Conservation (phyloP, 306 rosid species). For the Acacia melanoxylon region DNA sequence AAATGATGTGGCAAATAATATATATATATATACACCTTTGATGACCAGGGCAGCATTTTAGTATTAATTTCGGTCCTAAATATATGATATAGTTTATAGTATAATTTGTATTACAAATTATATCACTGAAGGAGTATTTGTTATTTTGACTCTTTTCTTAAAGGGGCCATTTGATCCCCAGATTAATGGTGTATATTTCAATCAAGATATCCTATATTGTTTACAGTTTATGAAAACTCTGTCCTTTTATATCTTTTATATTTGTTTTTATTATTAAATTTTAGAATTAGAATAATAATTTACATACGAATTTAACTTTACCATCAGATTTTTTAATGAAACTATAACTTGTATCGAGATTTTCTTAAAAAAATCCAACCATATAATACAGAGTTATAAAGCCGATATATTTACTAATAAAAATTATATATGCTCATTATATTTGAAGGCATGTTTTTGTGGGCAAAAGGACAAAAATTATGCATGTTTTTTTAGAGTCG, state of each 20-base stretch:
- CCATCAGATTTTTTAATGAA: neutral
- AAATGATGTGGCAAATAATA: neutral
- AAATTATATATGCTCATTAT: neutral
- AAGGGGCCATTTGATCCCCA: neutral
- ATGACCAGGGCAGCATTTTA: slow-evolving; percentile 7
- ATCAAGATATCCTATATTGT: too few species aligned
- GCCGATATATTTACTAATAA: neutral
- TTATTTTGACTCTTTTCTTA: neutral
- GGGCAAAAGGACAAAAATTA: neutral
- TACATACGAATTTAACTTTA: neutral
- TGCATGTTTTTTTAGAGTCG: neutral
- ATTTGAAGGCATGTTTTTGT: neutral
- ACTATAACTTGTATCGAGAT: neutral
- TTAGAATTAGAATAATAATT: neutral
- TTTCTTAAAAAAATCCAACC: neutral
- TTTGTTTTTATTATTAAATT: neutral
- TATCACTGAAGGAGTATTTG: neutral
- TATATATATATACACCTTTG: neutral
- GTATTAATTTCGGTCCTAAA: too few species aligned
- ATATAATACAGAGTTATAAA: neutral
- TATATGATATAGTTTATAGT: too few species aligned
- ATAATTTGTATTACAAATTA: too few species aligned
- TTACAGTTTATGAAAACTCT: neutral
- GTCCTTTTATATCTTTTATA: neutral
- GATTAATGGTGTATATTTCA: too few species aligned